These are phyloP conservation scores for Fagopyrum homotropicum DNA, from an alignment of 148 eudicot genomes.

Conservation along the genomic window DNA sequence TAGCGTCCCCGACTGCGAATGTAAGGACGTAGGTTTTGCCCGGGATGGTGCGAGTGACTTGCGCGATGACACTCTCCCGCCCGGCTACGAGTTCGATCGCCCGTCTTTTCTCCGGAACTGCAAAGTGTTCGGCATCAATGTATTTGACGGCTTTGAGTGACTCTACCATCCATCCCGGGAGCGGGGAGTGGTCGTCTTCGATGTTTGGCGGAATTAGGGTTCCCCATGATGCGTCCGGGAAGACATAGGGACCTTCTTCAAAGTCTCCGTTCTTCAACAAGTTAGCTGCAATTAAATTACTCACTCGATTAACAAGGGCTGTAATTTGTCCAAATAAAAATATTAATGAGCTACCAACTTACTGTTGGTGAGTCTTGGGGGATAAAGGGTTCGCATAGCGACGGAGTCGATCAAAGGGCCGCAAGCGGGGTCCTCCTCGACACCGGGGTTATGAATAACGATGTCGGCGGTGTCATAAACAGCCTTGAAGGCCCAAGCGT, in stretches of 20 bases:
- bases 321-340: no score
- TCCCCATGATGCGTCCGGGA: conserved; percentile 81
- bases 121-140: conserved; percentile 69
- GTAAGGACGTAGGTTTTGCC: conserved; percentile 50
- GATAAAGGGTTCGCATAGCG: conserved; percentile 61
- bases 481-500: conserved; percentile 78
- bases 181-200: conserved; percentile 78
- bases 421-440: conserved; percentile 87
- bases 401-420: conserved; percentile 73
- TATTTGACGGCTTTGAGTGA: conserved; percentile 88
- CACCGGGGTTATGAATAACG: conserved; percentile 76
- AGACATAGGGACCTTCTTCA: conserved; percentile 85
- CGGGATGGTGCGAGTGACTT: conserved; percentile 47
- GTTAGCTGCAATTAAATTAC: conserved; percentile 31
- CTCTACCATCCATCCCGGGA: conserved; percentile 89
- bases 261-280: conserved; percentile 73
- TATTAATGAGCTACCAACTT: neutral
- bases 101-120: conserved; percentile 55
- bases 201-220: conserved; percentile 85
- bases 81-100: conserved; percentile 91
- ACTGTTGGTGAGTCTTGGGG: conserved; percentile 58
- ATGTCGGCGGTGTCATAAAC: conserved; percentile 35
- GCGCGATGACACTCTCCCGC: conserved; percentile 77
- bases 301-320: no score
- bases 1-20: conserved; percentile 82